Evolutionary conservation across 306 rosid genomes (phyloP).

Genomic region (Lupinus albus): DNA sequence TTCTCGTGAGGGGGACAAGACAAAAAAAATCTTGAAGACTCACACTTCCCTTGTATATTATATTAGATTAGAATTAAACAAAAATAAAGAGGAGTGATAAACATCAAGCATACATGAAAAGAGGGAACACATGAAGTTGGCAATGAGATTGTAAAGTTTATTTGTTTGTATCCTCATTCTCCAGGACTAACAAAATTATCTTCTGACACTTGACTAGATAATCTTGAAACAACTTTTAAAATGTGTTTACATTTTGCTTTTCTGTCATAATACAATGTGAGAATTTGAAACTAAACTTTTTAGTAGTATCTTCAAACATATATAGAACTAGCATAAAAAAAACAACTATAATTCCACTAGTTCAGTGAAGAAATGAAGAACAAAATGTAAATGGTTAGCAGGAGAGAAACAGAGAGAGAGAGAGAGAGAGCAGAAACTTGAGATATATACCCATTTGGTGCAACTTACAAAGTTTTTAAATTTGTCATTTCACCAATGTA

Average conservation of each 20-base stretch:
- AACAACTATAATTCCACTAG: neutral
- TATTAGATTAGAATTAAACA: neutral
- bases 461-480: slow-evolving; percentile 59
- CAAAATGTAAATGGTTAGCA: neutral
- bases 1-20: neutral
- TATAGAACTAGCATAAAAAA: neutral
- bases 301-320: neutral
- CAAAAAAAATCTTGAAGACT: neutral
- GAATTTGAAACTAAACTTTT: neutral
- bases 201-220: neutral
- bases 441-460: neutral
- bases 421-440: neutral
- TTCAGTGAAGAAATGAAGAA: neutral
- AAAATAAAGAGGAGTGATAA: neutral
- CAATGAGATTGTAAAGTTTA: neutral
- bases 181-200: neutral
- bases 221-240: neutral
- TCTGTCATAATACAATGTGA: neutral
- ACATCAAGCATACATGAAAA: neutral
- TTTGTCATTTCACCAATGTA: slow-evolving; percentile 40
- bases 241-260: neutral
- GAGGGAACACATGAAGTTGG: neutral
- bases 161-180: neutral
- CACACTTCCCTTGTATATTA: neutral
- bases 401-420: neutral